Evolutionary conservation across 2,329 filamentous ascomycete genomes (phyloP).

Genomic region (Botrytis porri): DNA sequence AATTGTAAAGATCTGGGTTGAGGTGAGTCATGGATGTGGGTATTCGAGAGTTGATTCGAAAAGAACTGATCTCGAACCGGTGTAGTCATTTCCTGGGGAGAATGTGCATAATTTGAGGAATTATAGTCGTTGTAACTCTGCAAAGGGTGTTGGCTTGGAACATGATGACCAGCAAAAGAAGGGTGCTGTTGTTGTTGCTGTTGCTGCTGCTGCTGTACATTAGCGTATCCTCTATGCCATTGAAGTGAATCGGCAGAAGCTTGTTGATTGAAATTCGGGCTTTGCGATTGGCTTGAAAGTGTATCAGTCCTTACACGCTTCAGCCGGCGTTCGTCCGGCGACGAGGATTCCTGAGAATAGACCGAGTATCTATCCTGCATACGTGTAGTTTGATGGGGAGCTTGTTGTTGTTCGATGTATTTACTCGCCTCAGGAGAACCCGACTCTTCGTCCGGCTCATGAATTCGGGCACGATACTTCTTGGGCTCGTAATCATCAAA

Average conservation of each 20-base stretch:
- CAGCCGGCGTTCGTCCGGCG: constrained; percentile 7
- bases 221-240: constrained; percentile 7
- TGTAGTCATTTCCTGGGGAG: constrained; percentile 17
- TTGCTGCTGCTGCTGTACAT: neutral
- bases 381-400: neutral
- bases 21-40: constrained; percentile 14
- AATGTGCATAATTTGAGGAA: constrained; percentile 19
- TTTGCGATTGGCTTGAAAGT: constrained; percentile 6
- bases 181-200: constrained; percentile 8
- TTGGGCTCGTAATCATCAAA: constrained; percentile 37
- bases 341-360: constrained; percentile 13
- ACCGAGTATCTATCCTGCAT: constrained; percentile 12
- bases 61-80: constrained; percentile 19
- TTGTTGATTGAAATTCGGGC: constrained; percentile 10
- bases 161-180: constrained; percentile 9
- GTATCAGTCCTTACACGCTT: constrained; percentile 9
- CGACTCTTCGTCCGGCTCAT: neutral
- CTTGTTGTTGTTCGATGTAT: constrained; percentile 1
- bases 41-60: constrained; percentile 11
- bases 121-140: constrained; percentile 17
- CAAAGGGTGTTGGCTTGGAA: constrained; percentile 10
- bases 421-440: constrained; percentile 11
- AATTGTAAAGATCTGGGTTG: constrained; percentile 16
- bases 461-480: constrained; percentile 27
- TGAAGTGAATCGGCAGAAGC: neutral